Percentiles rank a stretch among this genome's conserved stretches.
Evolutionary conservation across 148 eudicot genomes (phyloP).

Genomic region (Hydrangea macrophylla): DNA sequence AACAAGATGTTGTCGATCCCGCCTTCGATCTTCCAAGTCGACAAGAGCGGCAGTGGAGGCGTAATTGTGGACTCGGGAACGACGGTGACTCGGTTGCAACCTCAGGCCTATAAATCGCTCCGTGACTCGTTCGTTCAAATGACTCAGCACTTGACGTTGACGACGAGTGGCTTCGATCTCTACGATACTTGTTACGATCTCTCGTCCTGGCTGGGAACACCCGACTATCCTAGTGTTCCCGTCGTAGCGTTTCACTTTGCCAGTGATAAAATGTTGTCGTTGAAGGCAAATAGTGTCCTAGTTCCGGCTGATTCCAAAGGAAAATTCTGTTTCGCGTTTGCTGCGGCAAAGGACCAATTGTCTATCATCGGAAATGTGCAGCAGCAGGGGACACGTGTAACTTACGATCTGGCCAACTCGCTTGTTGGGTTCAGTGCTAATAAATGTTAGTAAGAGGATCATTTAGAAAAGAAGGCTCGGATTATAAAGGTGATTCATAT

Average conservation of each 20-base stretch:
- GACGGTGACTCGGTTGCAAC: constrained; percentile 49
- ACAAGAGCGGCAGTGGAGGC: constrained; percentile 43
- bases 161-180: constrained; percentile 27
- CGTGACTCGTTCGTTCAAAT: constrained; percentile 40
- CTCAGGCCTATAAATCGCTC: constrained; percentile 44
- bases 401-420: constrained; percentile 30
- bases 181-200: constrained; percentile 74
- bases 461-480: no score
- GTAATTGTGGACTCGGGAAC: constrained; percentile 73
- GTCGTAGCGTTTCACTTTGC: constrained; percentile 55
- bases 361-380: constrained; percentile 56
- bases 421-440: constrained; percentile 36
- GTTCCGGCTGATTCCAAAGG: constrained; percentile 43
- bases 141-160: constrained; percentile 25
- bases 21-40: constrained; percentile 27
- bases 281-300: constrained; percentile 51
- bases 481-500: no score
- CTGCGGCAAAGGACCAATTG: constrained; percentile 27
- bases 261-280: constrained; percentile 37
- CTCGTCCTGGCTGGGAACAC: constrained; percentile 24
- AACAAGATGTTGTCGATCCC: constrained; percentile 34
- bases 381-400: constrained; percentile 57
- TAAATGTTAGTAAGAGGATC: constrained; percentile 24
- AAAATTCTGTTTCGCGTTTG: constrained; percentile 49
- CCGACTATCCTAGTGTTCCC: constrained; percentile 36